Conservation (phyloP, 129 eudicot genomes). For the Kitagawia praeruptora region DNA sequence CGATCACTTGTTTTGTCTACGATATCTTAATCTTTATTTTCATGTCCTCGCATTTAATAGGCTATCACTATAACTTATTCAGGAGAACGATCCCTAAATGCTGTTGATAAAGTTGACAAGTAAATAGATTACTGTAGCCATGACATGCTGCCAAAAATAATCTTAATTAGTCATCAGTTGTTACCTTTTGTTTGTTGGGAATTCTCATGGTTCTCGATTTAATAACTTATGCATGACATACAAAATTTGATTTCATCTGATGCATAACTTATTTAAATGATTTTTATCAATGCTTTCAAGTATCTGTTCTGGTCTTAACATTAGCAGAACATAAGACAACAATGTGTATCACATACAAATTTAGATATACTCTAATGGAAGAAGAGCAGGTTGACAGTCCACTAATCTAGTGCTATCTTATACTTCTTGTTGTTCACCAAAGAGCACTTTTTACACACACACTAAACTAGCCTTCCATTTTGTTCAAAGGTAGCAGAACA, state of each 20-base stretch:
- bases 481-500: too few species aligned
- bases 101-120: constrained; percentile 99
- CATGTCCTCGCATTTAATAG: background rate
- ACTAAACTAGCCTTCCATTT: too few species aligned
- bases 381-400: too few species aligned
- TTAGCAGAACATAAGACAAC: too few species aligned
- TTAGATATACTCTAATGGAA: too few species aligned
- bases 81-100: constrained; percentile 99
- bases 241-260: constrained; percentile 44
- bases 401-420: too few species aligned
- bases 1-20: background rate
- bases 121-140: constrained; percentile 23
- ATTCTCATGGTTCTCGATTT: background rate
- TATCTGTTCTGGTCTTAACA: too few species aligned
- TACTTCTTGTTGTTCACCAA: background rate
- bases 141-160: background rate
- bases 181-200: background rate
- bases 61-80: constrained; percentile 7
- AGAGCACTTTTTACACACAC: background rate
- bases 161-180: background rate
- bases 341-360: too few species aligned
- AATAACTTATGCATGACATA: background rate
- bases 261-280: too few species aligned
- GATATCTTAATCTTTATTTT: background rate
- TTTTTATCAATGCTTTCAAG: too few species aligned